Evolutionary conservation across 441 rosid species (phyloP), one percentile per base, ranked within the genome.

Genomic region (Pelargonium australe): DNA sequence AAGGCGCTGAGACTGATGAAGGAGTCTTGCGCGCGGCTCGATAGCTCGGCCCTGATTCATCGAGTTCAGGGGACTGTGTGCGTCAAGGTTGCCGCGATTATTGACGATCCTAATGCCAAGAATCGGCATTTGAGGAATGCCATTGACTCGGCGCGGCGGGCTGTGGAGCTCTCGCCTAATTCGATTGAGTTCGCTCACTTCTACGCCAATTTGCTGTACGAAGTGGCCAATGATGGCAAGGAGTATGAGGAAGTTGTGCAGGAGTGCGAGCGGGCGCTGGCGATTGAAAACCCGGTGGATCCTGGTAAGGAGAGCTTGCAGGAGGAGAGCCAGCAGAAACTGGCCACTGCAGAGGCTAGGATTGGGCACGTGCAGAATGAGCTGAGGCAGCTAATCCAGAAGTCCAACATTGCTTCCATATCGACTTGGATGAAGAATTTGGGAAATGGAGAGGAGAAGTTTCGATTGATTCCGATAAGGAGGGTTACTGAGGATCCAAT

Each of bases 41-140:
- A 85, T 75, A 65, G 71, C 84, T 80, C 89, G 34, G 92, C 96
- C 44, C 79, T 91, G 64, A 70, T 84, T 41, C 76, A 84, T 72
- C 93, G 96, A 13, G 92, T 95, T n/a, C 97, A 89, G 62, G 95
- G 96, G 4, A 95, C 94, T 62, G 81, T 91, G 40, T 86, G 82
- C 53, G 81, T 85, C 12, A 89, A 90, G 77, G 87, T 89, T 51
- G 91, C 97, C n/a, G 79, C 96, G 43, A 77, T 88, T 16, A 88
- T 83, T 67, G 94, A 88, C 53, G 99, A 95, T 77, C 85, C 77
- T 3, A 84, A 82, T 58, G 78, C 86, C 17, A 91, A 91, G 70
- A 88, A 86, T 44, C 85, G 85, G 70, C 83, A 86, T 74, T 72
- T 91, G 61, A 85, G 78, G 70, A 84, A 81, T 66, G 96, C 97